Conservation (phyloP, 371 early-diverging fungal species). For the Mortierella sp. region DNA sequence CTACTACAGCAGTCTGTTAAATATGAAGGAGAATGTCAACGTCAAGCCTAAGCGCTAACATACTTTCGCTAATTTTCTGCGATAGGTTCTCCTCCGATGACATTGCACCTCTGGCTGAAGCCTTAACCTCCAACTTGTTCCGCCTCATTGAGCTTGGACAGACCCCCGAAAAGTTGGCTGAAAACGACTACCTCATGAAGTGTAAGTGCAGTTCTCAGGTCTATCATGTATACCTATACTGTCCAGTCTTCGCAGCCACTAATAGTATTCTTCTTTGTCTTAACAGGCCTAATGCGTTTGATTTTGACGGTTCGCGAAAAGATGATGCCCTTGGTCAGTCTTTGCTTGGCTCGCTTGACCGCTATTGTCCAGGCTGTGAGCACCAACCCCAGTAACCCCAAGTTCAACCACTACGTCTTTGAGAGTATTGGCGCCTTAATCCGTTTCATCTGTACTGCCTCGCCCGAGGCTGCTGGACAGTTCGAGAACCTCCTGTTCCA, state of each 20-base stretch:
- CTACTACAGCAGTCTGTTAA: not conserved
- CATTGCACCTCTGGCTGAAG: slow-evolving; percentile 76
- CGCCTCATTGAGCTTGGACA: slow-evolving; percentile 75
- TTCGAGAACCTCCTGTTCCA: slow-evolving; percentile 83
- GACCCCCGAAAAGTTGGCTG: slow-evolving; percentile 90
- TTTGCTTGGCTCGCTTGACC: slow-evolving; percentile 80
- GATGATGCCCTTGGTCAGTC: slow-evolving; percentile 77
- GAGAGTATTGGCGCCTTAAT: slow-evolving; percentile 93
- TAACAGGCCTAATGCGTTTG: slow-evolving; percentile 83
- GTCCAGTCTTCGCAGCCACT: too few species aligned
- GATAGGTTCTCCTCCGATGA: slow-evolving; percentile 80
- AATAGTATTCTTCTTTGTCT: not conserved
- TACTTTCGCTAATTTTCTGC: not conserved
- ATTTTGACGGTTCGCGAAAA: slow-evolving; percentile 81
- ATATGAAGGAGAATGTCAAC: not conserved
- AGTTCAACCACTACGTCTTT: slow-evolving; percentile 97
- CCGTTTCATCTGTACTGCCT: slow-evolving; percentile 74
- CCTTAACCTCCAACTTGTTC: slow-evolving; percentile 83
- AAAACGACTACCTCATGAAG: slow-evolving; percentile 96
- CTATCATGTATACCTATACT: too few species aligned
- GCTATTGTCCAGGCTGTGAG: slow-evolving; percentile 86
- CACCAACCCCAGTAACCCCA: slow-evolving; percentile 96
- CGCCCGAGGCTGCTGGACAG: slow-evolving; percentile 75
- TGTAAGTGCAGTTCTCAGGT: slow-evolving; percentile 51
- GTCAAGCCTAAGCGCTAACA: not conserved